phyloP scores from a whole-genome alignment of 2,329 filamentous ascomycete genomes.

The Trichoderma afroharzianum region DNA sequence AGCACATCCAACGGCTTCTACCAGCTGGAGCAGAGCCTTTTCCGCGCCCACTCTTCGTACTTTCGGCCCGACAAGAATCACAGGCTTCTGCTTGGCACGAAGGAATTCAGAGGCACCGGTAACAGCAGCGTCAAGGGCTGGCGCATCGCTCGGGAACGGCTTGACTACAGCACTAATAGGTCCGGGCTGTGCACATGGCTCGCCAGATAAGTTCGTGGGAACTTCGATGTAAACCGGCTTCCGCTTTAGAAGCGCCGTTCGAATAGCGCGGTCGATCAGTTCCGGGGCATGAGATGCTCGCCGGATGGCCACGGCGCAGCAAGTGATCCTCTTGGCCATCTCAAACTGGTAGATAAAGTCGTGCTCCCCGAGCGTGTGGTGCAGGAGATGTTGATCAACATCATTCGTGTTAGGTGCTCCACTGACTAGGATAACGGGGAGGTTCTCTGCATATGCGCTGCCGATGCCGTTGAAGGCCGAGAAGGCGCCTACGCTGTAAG shows the following conservation, averaged over 20 bases:
- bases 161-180: background rate
- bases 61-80: background rate
- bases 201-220: background rate
- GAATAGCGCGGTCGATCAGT: background rate
- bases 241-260: background rate
- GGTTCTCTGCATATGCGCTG: conserved; percentile 18
- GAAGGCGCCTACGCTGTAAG: conserved; percentile 20
- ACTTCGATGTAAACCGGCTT: background rate
- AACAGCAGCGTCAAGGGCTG: background rate
- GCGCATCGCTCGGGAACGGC: background rate
- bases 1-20: background rate
- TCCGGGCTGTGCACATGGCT: background rate
- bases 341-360: background rate
- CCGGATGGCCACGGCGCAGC: background rate
- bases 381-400: background rate
- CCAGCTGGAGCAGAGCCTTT: background rate
- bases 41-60: background rate
- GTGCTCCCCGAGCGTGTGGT: background rate
- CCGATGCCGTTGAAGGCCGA: conserved; percentile 17
- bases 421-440: conserved; percentile 19
- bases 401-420: conserved; percentile 16
- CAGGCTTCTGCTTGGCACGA: background rate
- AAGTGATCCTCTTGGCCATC: background rate
- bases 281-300: background rate
- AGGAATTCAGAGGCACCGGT: background rate